A percentile compares a stretch with the other conserved stretches of the same genome.
Evolutionary conservation across 1,139 yeast genomes (phyloP).

Genomic region (Debaryomycetaceae sp.): DNA sequence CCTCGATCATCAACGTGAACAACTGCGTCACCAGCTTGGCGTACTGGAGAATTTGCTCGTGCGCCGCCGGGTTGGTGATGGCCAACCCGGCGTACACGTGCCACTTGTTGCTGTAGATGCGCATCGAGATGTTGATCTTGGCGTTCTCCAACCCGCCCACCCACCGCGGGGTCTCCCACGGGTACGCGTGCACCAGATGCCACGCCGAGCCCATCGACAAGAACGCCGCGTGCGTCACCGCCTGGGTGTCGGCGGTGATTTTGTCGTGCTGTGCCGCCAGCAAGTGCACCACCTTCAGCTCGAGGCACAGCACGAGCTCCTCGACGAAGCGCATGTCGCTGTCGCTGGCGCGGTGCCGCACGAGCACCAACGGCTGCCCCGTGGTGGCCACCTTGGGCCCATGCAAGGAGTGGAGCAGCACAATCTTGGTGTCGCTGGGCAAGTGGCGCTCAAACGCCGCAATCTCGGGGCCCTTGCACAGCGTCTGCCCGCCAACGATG

Average conservation of each 20-base stretch:
- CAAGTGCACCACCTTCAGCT: conserved; percentile 73
- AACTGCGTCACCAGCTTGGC: conserved; percentile 80
- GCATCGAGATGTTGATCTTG: conserved; percentile 83
- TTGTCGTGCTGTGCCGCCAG: conserved; percentile 85
- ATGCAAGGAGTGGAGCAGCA: conserved; percentile 87
- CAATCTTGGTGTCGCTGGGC: conserved; percentile 76
- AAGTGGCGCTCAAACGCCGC: conserved; percentile 72
- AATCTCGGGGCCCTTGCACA: conserved; percentile 90
- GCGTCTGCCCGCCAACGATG: conserved; percentile 96
- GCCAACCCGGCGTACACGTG: conserved; percentile 98
- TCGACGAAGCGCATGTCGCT: conserved; percentile 59
- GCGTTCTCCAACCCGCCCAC: conserved; percentile 95
- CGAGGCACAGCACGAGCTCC: conserved; percentile 61
- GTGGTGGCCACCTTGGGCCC: conserved; percentile 88
- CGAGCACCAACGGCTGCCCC: conserved; percentile 89
- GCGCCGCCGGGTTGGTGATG: conserved; percentile 92
- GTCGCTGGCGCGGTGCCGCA: conserved; percentile 64
- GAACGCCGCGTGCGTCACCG: conserved; percentile 97
- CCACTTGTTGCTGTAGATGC: conserved; percentile 93
- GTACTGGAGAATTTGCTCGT: conserved; percentile 83
- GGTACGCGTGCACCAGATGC: conserved; percentile 78
- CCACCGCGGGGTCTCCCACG: conserved; percentile 89
- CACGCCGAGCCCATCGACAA: conserved; percentile 97
- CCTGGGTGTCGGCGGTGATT: conserved; percentile 97
- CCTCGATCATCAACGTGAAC: conserved; percentile 77